These are phyloP conservation scores for Corynascus novoguineensis DNA, from an alignment of 495 filamentous ascomycete species.

Conservation along the genomic window DNA sequence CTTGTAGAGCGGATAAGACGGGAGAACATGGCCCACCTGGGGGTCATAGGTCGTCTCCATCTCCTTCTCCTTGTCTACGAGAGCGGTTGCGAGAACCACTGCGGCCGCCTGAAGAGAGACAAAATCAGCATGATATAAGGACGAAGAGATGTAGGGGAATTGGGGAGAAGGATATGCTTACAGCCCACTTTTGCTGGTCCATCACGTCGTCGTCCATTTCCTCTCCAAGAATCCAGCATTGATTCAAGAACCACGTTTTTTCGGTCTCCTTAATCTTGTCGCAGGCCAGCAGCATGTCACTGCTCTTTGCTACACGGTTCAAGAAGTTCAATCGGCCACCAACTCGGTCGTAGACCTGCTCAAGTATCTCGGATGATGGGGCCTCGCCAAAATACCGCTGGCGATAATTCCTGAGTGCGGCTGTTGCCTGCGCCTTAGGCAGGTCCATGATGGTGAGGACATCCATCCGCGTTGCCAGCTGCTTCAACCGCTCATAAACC, in stretches of 20 bases:
- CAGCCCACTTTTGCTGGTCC: slow-evolving; percentile 95
- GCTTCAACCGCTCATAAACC: slow-evolving; percentile 91
- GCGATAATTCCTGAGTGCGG: slow-evolving; percentile 70
- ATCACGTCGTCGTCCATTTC: slow-evolving; percentile 99
- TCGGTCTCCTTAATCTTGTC: slow-evolving; percentile 72
- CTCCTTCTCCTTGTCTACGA: slow-evolving; percentile 73
- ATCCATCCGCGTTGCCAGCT: slow-evolving; percentile 86
- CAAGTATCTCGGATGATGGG: slow-evolving; percentile 49
- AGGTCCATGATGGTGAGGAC: slow-evolving; percentile 78
- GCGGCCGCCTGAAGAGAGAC: slow-evolving; percentile 61
- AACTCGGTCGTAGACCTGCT: slow-evolving; percentile 74
- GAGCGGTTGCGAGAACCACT: slow-evolving; percentile 85
- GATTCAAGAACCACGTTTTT: slow-evolving; percentile 90
- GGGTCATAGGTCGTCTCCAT: slow-evolving; percentile 59
- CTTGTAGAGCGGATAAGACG: slow-evolving; percentile 73
- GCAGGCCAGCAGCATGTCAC: slow-evolving; percentile 72
- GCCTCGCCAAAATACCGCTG: slow-evolving; percentile 60
- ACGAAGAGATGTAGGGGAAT: neutral
- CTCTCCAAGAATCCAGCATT: slow-evolving; percentile 85
- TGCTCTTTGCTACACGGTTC: slow-evolving; percentile 75
- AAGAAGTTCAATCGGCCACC: slow-evolving; percentile 84
- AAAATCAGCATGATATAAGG: neutral
- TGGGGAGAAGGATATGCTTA: slow-evolving; percentile 39
- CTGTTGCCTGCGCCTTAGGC: slow-evolving; percentile 66
- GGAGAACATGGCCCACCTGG: slow-evolving; percentile 67